Evolutionary conservation across 345 rosid species (phyloP), one percentile per base, ranked within the genome.

Genomic region (Citrus medica): DNA sequence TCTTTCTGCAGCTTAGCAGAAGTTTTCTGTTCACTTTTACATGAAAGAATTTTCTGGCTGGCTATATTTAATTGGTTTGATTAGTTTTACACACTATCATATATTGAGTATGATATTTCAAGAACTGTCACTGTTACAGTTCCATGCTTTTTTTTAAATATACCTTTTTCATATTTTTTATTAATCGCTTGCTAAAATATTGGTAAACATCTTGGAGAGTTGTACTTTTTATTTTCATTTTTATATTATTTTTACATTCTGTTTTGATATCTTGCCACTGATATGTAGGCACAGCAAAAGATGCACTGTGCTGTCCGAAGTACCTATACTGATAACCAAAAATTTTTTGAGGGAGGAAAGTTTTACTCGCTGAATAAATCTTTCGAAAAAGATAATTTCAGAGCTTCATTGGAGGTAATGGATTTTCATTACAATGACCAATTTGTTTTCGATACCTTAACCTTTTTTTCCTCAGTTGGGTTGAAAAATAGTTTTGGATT

Each of bases 201-300:
- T 12, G 69, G 59, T 33, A 3, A 16, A 59, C 16, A 16, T 25
- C n/a, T 40, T 67, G 46, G 9, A 21, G 55, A 24, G 51, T 1
- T 24, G 24, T 33, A 33, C 32, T 27, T 8, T 71, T 60, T 19
- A 40, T 21, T 30, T 55, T 12, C 48, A 30, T 21, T 38, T 46
- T 58, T 24, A n/a, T 48, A 67, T 74, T 19, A 48, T 37, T 37
- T 8, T 60, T 12, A 33, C 46, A 68, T 48, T 3, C 27, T 51
- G 40, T 80, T 70, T 22, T 60, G 62, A 63, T 67, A 27, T 75
- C 75, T 69, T 82, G 63, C 58, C 37, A 3, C 24, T 67, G 77
- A 72, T 25, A 30, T 73, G 71, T 63, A 82, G 86, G 84, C 73
- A 80, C 79, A 77, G 73, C 78, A 63, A 83, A 84, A 79, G 80